These are phyloP conservation scores for Lipomyces kockii DNA, from an alignment of 805 yeast genomes.

Conservation along the genomic window DNA sequence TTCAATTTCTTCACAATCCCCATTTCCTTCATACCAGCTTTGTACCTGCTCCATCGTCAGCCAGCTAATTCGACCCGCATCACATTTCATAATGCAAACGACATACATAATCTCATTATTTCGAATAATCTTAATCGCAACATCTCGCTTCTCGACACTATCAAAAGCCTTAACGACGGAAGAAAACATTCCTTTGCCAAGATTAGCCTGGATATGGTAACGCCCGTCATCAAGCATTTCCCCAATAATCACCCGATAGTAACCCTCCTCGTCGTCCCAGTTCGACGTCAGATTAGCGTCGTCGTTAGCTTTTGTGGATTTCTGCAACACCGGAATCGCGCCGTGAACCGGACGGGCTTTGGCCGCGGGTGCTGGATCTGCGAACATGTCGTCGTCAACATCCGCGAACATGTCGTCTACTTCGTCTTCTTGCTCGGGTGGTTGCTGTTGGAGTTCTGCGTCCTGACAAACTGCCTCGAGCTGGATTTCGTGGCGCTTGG, in stretches of 20 bases:
- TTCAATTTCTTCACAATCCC: slow-evolving; percentile 69
- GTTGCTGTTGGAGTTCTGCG: background rate
- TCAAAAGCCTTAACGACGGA: slow-evolving; percentile 45
- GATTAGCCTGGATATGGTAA: slow-evolving; percentile 41
- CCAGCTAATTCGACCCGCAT: background rate
- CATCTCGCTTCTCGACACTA: slow-evolving; percentile 37
- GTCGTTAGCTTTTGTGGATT: slow-evolving; percentile 9
- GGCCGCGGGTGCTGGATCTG: slow-evolving; percentile 15
- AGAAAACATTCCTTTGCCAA: slow-evolving; percentile 47
- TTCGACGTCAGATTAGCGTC: slow-evolving; percentile 41
- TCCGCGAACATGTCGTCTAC: slow-evolving; percentile 43
- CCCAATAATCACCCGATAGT: slow-evolving; percentile 44
- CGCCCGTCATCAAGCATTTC: slow-evolving; percentile 42
- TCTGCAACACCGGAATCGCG: slow-evolving; percentile 18
- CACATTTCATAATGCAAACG: background rate
- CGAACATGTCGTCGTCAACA: slow-evolving; percentile 34
- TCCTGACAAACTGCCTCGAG: background rate
- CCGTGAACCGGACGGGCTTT: slow-evolving; percentile 4
- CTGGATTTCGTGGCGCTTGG: slow-evolving; percentile 7
- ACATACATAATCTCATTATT: slow-evolving; percentile 64
- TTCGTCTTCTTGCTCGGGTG: slow-evolving; percentile 24
- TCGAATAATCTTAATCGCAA: slow-evolving; percentile 65
- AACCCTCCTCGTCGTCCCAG: slow-evolving; percentile 47
- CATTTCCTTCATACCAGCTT: slow-evolving; percentile 79
- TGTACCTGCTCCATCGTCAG: slow-evolving; percentile 38